Conservation (phyloP, 495 filamentous ascomycete species). For the Penicillium ochrochloron region DNA sequence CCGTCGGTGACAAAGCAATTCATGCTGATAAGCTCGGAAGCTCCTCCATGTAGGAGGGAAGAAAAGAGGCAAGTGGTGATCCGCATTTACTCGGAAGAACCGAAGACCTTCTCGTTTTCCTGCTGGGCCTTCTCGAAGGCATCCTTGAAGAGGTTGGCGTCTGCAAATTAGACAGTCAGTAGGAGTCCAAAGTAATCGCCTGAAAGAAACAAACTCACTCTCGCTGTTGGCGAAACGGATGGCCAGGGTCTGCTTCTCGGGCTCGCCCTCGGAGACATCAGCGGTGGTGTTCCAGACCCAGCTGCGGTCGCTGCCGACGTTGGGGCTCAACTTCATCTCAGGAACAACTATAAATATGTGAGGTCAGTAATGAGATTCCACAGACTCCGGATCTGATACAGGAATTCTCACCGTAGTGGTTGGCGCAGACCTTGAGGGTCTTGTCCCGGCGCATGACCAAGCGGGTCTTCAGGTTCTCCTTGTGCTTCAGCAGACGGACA, state of each 20-base stretch:
- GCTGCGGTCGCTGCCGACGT: conserved; percentile 95
- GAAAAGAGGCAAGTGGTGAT: neutral
- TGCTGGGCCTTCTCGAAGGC: conserved; percentile 97
- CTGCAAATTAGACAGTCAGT: conserved; percentile 46
- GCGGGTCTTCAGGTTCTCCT: conserved; percentile 96
- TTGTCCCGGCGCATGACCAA: conserved; percentile 99
- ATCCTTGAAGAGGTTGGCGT: conserved; percentile 97
- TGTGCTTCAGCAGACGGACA: conserved; percentile 94
- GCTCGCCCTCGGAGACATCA: conserved; percentile 97
- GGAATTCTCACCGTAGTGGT: conserved; percentile 88
- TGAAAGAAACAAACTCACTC: conserved; percentile 62
- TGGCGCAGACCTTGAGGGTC: conserved; percentile 99
- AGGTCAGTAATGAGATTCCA: conserved; percentile 19
- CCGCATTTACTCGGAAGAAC: conserved; percentile 41
- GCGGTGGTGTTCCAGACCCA: conserved; percentile 99
- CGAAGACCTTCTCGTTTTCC: conserved; percentile 89
- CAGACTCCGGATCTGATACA: neutral
- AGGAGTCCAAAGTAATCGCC: neutral
- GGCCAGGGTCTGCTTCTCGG: conserved; percentile 92
- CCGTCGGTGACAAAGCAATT: conserved; percentile 15
- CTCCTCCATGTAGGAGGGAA: conserved; percentile 9
- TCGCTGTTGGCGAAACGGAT: conserved; percentile 98
- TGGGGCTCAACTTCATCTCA: conserved; percentile 97
- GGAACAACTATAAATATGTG: conserved; percentile 74
- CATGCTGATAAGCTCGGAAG: conserved; percentile 15